Evolutionary conservation across 108 stramenopile genomes (phyloP).

Genomic region (Skeletonema menzelii): DNA sequence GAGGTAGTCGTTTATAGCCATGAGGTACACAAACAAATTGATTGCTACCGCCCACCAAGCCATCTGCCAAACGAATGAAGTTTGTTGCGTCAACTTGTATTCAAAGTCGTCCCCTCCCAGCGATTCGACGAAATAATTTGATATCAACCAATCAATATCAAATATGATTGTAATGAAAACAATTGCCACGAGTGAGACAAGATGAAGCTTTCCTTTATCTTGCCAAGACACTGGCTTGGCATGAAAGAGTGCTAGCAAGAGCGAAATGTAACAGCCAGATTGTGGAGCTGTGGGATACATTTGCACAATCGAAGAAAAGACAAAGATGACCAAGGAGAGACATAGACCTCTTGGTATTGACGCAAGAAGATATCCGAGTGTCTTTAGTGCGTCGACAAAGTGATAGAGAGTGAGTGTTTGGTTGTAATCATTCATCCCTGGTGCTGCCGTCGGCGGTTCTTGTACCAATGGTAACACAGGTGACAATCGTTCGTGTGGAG

Average conservation of each 20-base stretch:
- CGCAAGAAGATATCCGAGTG: background rate
- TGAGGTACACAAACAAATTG: constrained; percentile 4
- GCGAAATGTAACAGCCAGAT: background rate
- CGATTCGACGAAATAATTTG: background rate
- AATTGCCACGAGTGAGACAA: background rate
- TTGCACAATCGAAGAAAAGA: background rate
- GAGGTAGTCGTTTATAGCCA: background rate
- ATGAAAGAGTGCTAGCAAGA: constrained; percentile 15
- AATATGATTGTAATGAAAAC: constrained; percentile 5
- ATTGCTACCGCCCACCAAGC: constrained; percentile 12
- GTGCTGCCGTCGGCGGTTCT: background rate
- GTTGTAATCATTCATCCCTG: background rate
- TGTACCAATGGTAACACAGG: background rate
- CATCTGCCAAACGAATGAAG: constrained; percentile 2
- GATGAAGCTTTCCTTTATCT: constrained; percentile 6
- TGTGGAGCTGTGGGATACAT: constrained; percentile 10
- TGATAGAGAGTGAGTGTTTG: background rate
- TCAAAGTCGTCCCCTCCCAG: constrained; percentile 2
- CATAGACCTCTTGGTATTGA: background rate
- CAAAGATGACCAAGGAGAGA: background rate
- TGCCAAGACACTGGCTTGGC: constrained; percentile 4
- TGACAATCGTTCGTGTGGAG: background rate
- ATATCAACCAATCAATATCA: constrained; percentile 18
- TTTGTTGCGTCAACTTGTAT: constrained; percentile 4
- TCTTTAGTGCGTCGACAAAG: background rate